phyloP scores from a whole-genome alignment of 179 eudicot genomes.

The Corrigiola litoralis region DNA sequence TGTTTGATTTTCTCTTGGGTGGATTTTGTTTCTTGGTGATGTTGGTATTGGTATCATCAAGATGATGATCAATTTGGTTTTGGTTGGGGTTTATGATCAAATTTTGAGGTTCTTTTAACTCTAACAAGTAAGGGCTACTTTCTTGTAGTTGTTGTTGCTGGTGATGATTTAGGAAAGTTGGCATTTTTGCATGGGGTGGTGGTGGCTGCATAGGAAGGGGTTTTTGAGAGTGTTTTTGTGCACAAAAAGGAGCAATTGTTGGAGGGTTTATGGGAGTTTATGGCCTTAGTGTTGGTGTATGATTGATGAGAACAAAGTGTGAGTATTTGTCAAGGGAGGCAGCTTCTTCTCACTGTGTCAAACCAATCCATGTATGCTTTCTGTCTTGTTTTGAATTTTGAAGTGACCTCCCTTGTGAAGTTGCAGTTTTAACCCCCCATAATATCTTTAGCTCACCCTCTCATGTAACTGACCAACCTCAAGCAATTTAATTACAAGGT shows the following conservation, averaged over 20 bases:
- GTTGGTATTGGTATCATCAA: neutral
- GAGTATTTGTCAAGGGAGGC: slow-evolving; percentile 16
- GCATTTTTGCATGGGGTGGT: slow-evolving; percentile 17
- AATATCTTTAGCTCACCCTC: neutral
- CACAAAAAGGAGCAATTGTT: neutral
- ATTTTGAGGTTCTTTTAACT: slow-evolving; percentile 12
- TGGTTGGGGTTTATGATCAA: slow-evolving; percentile 10
- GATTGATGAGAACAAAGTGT: slow-evolving; percentile 1
- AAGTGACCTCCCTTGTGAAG: neutral
- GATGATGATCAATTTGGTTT: slow-evolving; percentile 1
- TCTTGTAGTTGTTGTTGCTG: slow-evolving; percentile 5
- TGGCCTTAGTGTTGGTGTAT: slow-evolving; percentile 2
- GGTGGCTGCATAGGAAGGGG: slow-evolving; percentile 21
- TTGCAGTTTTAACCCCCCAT: neutral
- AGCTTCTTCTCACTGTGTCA: slow-evolving; percentile 7
- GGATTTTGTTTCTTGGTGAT: slow-evolving; percentile 15
- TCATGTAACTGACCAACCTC: slow-evolving; percentile 10
- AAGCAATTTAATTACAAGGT: slow-evolving; percentile 6
- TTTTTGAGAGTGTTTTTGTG: neutral
- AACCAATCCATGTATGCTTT: slow-evolving; percentile 10
- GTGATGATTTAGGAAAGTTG: slow-evolving; percentile 17
- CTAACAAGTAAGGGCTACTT: slow-evolving; percentile 5
- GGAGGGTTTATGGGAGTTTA: neutral
- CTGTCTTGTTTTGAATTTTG: slow-evolving; percentile 6
- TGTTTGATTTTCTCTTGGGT: slow-evolving; percentile 40